Evolutionary conservation across 2,329 filamentous ascomycete genomes (phyloP).

Genomic region (Gyromitra esculenta): DNA sequence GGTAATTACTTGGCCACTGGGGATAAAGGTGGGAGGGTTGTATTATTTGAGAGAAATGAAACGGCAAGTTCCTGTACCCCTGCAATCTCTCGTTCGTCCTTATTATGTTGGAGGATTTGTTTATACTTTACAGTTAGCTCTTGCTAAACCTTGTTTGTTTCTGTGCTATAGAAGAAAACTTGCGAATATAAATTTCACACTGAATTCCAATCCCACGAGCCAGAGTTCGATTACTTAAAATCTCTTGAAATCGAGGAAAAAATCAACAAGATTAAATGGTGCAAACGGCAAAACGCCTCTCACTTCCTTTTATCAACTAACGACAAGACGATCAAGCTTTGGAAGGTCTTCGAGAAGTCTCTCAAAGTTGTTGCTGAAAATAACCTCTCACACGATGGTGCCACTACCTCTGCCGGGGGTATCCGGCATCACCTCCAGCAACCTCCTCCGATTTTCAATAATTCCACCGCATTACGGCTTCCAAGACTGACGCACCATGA

Average conservation of each 20-base stretch:
- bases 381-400: constrained; percentile 90
- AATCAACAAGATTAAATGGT: constrained; percentile 99
- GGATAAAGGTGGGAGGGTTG: constrained; percentile 85
- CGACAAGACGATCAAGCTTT: constrained; percentile 99
- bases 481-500: constrained; percentile 97
- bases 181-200: constrained; percentile 99
- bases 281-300: constrained; percentile 94
- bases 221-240: constrained; percentile 99
- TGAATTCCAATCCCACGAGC: constrained; percentile 99
- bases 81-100: neutral
- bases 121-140: neutral
- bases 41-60: constrained; percentile 92
- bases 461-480: constrained; percentile 84
- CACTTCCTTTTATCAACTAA: constrained; percentile 98
- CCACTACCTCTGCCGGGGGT: constrained; percentile 71
- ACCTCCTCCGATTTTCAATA: constrained; percentile 84
- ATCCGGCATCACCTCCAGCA: constrained; percentile 71
- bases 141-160: constrained; percentile 35
- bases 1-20: constrained; percentile 90
- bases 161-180: constrained; percentile 84
- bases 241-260: constrained; percentile 99
- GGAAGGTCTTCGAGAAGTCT: constrained; percentile 99
- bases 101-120: neutral
- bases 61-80: constrained; percentile 71
- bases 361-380: constrained; percentile 99